These are phyloP conservation scores for Triticum turgidum DNA, from an alignment of 176 grass and related monocot genomes.

Conservation along the genomic window DNA sequence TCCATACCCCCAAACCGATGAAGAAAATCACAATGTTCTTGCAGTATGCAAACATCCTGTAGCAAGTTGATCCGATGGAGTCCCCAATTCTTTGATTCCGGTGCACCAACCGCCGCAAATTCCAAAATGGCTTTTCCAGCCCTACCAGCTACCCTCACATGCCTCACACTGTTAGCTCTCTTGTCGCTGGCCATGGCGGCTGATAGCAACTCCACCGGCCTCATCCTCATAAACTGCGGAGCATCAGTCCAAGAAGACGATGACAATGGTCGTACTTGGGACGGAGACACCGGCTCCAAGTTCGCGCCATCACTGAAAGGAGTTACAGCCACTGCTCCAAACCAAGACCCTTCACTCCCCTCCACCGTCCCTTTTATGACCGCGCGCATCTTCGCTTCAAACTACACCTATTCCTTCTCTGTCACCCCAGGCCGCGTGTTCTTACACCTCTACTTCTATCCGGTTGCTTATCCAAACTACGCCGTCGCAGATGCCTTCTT, in stretches of 20 bases:
- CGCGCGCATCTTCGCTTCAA: constrained; percentile 52
- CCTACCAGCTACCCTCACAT: constrained; percentile 16
- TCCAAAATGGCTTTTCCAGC: background rate
- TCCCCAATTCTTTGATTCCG: background rate
- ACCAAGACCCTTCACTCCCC: constrained; percentile 32
- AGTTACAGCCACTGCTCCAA: background rate
- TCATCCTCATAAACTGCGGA: constrained; percentile 56
- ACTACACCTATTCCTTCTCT: constrained; percentile 65
- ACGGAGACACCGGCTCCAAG: constrained; percentile 40
- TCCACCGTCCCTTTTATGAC: constrained; percentile 19
- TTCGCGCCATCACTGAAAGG: constrained; percentile 46
- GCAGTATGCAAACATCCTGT: background rate
- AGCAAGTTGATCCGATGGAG: background rate
- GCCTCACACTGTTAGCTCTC: constrained; percentile 22
- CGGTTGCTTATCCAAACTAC: constrained; percentile 26
- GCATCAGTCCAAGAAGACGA: background rate
- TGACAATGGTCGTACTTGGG: constrained; percentile 28
- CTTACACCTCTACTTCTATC: constrained; percentile 79
- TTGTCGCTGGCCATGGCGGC: background rate
- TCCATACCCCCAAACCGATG: background rate
- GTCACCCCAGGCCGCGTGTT: constrained; percentile 52
- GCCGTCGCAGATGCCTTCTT: constrained; percentile 39
- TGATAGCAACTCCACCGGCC: constrained; percentile 17
- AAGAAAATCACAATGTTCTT: background rate
- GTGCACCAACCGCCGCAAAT: background rate